phyloP scores from a whole-genome alignment of 345 rosid genomes.

The Hibiscus tridactylites region DNA sequence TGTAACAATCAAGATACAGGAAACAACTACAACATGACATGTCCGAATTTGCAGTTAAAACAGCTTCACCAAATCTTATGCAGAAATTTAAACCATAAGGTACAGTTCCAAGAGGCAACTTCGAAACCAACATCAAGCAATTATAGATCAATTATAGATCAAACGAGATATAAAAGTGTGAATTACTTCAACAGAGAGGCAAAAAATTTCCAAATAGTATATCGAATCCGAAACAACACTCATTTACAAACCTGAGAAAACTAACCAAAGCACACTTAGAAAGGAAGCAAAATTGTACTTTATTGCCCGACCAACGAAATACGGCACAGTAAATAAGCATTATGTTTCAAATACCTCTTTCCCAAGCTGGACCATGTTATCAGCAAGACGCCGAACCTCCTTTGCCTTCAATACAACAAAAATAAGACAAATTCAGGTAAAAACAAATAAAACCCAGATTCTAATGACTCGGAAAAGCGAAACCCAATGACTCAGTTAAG shows the following conservation, averaged over 20 bases:
- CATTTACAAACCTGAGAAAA: background rate
- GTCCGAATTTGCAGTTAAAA: background rate
- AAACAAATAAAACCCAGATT: background rate
- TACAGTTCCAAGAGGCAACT: background rate
- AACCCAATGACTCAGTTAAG: background rate
- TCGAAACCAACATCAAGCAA: background rate
- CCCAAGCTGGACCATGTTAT: slow-evolving; percentile 88
- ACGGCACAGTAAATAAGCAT: background rate
- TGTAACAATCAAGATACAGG: background rate
- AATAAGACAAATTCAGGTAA: background rate
- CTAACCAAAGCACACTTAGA: background rate
- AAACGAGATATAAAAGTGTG: background rate
- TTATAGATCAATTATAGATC: too few species aligned
- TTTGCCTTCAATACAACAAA: slow-evolving; percentile 47
- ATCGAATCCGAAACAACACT: background rate
- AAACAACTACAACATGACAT: background rate
- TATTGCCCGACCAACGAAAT: background rate
- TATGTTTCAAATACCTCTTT: slow-evolving; percentile 52
- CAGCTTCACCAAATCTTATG: too few species aligned
- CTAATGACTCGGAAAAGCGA: background rate
- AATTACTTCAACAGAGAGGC: background rate
- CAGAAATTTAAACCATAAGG: too few species aligned
- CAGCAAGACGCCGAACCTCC: slow-evolving; percentile 80
- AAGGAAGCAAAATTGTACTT: background rate
- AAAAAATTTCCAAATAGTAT: background rate